Evolutionary conservation across 1,284 basidiomycete genomes (phyloP).

Genomic region (Sanghuangporus baumii): DNA sequence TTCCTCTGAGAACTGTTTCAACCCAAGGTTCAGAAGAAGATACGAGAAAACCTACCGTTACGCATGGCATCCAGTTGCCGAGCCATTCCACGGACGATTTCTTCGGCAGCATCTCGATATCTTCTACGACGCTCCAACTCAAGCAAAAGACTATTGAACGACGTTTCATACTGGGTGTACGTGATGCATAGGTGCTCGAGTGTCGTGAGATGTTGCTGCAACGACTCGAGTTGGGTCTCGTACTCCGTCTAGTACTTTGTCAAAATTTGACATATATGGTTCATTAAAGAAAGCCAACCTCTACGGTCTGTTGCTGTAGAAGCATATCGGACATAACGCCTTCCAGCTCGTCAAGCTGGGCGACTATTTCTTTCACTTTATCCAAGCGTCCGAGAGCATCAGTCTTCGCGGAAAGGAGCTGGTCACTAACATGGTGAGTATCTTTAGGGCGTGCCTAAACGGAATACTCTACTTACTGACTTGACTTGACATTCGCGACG

Average conservation of each 20-base stretch:
- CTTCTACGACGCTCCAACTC: constrained; percentile 65
- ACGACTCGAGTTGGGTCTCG: constrained; percentile 43
- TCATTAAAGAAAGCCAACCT: constrained; percentile 36
- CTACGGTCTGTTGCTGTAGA: constrained; percentile 54
- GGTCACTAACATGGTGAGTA: constrained; percentile 34
- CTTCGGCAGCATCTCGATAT: constrained; percentile 59
- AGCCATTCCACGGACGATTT: constrained; percentile 60
- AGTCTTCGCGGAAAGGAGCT: constrained; percentile 40
- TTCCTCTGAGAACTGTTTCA: constrained; percentile 50
- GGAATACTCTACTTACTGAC: constrained; percentile 43
- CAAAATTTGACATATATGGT: not conserved
- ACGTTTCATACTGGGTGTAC: constrained; percentile 60
- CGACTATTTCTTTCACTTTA: constrained; percentile 42
- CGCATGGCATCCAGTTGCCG: constrained; percentile 54
- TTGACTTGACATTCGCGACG: constrained; percentile 41
- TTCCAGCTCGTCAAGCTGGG: constrained; percentile 66
- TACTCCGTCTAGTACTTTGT: constrained; percentile 40
- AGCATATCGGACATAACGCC: constrained; percentile 76
- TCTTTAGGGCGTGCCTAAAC: constrained; percentile 7
- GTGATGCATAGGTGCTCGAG: constrained; percentile 59
- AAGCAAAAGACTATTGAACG: constrained; percentile 64
- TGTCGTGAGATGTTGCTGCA: constrained; percentile 55
- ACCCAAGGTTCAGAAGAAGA: not conserved
- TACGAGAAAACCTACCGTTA: constrained; percentile 42
- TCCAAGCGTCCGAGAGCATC: constrained; percentile 41